These are phyloP conservation scores for Osmanthus fragrans DNA, from an alignment of 257 asterid species.

Conservation along the genomic window DNA sequence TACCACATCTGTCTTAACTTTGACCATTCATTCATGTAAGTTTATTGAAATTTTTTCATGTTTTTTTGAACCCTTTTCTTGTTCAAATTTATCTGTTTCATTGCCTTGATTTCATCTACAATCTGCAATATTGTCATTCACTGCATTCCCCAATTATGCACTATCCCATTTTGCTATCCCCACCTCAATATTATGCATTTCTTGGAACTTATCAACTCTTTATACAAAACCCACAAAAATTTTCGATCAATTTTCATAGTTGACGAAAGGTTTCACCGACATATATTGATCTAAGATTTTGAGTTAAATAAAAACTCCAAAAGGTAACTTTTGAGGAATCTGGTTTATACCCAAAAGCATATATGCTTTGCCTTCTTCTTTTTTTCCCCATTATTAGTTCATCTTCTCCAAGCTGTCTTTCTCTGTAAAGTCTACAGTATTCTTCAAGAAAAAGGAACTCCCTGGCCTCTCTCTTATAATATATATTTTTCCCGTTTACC, in stretches of 20 bases:
- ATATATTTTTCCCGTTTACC: too few species aligned
- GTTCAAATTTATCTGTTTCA: not conserved
- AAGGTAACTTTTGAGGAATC: conserved; percentile 10
- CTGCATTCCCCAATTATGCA: conserved; percentile 15
- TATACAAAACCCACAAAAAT: not conserved
- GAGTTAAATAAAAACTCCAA: not conserved
- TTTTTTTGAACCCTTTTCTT: not conserved
- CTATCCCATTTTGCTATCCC: too few species aligned
- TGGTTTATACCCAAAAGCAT: too few species aligned
- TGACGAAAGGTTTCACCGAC: too few species aligned
- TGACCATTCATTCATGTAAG: conserved; percentile 41
- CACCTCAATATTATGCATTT: too few species aligned
- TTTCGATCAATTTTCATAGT: not conserved
- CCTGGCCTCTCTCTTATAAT: too few species aligned
- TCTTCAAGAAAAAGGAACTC: conserved; percentile 27
- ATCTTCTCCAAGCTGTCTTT: conserved; percentile 51
- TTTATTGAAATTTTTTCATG: conserved; percentile 6
- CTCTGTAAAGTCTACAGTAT: conserved; percentile 58
- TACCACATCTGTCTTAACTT: conserved; percentile 1
- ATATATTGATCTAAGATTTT: too few species aligned
- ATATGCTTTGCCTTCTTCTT: too few species aligned
- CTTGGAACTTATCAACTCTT: not conserved
- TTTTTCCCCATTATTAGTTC: conserved; percentile 28
- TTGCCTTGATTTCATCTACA: conserved; percentile 20
- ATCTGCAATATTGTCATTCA: conserved; percentile 32